Evolutionary conservation across 2,329 filamentous ascomycete genomes (phyloP).

Genomic region (Paramyrothecium sp.): DNA sequence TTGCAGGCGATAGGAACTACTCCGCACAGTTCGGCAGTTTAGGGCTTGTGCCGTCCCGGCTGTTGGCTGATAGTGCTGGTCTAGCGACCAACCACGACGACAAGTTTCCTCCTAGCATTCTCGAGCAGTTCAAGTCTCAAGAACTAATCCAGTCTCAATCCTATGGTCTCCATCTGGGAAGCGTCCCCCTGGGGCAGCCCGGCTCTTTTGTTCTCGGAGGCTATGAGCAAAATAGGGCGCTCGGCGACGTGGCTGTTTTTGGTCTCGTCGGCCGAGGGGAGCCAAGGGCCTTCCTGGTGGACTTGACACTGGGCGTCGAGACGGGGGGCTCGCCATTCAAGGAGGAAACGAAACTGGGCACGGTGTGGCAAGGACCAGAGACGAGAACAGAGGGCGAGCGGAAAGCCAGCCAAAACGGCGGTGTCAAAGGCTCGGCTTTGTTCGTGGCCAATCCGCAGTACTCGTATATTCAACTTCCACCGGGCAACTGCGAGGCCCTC

Average conservation of each 20-base stretch:
- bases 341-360: neutral
- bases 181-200: neutral
- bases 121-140: neutral
- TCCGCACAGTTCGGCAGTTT: too few relatives aligned
- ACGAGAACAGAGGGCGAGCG: neutral
- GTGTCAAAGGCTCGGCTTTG: too few relatives aligned
- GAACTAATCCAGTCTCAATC: neutral
- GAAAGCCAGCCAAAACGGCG: too few relatives aligned
- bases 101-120: neutral
- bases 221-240: neutral
- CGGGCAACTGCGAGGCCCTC: neutral
- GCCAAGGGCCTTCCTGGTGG: neutral
- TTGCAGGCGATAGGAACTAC: too few relatives aligned
- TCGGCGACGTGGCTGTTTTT: neutral
- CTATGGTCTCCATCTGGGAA: neutral
- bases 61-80: too few relatives aligned
- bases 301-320: neutral
- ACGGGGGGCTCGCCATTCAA: neutral
- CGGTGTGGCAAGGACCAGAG: neutral
- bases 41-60: neutral
- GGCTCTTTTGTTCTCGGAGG: neutral
- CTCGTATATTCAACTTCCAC: neutral
- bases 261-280: neutral
- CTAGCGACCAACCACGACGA: neutral
- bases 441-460: too few relatives aligned